Evolutionary conservation across 1,139 yeast species (phyloP).

Genomic region (Casaregolazyma suthepensis): DNA sequence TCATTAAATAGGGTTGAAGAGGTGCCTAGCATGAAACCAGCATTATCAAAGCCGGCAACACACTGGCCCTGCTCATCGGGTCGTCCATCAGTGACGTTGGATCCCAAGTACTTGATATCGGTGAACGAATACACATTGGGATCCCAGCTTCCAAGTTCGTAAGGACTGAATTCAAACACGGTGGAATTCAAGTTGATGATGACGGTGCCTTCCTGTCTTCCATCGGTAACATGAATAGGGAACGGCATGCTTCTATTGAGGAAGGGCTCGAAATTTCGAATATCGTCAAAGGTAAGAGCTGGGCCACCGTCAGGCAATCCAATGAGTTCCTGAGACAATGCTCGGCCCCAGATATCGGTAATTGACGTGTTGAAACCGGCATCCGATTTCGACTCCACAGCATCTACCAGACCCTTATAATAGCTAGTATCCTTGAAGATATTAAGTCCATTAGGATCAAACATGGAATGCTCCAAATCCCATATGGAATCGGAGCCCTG

Average conservation of each 20-base stretch:
- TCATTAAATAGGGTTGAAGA: conserved; percentile 75
- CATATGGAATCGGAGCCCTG: conserved; percentile 58
- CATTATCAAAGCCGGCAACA: conserved; percentile 66
- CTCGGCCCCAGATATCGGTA: conserved; percentile 94
- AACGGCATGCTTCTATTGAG: conserved; percentile 70
- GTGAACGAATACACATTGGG: conserved; percentile 69
- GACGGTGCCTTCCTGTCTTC: conserved; percentile 63
- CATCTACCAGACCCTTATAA: conserved; percentile 49
- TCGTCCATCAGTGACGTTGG: conserved; percentile 53
- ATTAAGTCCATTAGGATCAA: conserved; percentile 67
- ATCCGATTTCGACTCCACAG: conserved; percentile 52
- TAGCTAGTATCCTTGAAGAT: conserved; percentile 56
- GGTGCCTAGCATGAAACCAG: conserved; percentile 71
- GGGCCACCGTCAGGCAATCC: conserved; percentile 54
- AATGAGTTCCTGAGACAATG: conserved; percentile 72
- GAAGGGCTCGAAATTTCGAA: conserved; percentile 52
- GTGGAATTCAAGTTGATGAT: conserved; percentile 59
- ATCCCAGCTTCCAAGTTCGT: conserved; percentile 84
- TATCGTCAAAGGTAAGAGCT: conserved; percentile 58
- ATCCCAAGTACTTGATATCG: conserved; percentile 67
- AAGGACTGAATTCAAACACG: conserved; percentile 76
- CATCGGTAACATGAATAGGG: conserved; percentile 81
- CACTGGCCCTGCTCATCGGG: conserved; percentile 37
- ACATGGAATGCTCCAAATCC: conserved; percentile 61
- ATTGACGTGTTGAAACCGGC: conserved; percentile 76